Evolutionary conservation across 2,329 filamentous ascomycete genomes (phyloP), one percentile per base, ranked within the genome.

Genomic region (Talaromyces sp.): DNA sequence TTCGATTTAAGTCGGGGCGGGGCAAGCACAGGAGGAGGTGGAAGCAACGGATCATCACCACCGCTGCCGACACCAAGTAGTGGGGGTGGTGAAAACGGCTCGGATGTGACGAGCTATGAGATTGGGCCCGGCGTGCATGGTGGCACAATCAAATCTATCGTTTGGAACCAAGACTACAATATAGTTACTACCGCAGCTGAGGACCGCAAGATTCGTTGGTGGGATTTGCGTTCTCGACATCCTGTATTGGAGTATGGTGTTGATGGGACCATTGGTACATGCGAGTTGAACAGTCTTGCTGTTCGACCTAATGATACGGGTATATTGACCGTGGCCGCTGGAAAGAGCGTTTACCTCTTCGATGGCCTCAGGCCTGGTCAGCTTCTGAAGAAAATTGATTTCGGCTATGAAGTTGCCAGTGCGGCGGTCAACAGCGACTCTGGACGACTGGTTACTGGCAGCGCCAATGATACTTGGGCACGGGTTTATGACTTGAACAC

Each of bases 401-500:
- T 95, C 41, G 81, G 85, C 3, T 91, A 96, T 65, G 91, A 95
- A 14, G 88, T 97, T 57, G 92, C 92, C 3, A 96, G 91, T 65
- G 94, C 96, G 6, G 90, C 90, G 0, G 79, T 99, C 3, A 93
- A 97, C 66, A 84, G 90, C 52, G 87, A 86, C 57, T 86, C 89
- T 51, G 84, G 88, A 55, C 90, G 90, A 65, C 86, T 96, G 65
- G 89, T 97, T 10, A 95, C 95, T 16, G 94, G 94, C 55, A 91
- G 92, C 70, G 89, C 90, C 57, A 89, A 87, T 35, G 93, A 96
- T 67, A 97, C 94, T 0, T 99, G 93, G 93, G 93, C 94, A n/a
- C 86, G 90, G 55, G 89, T 97, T 5, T 95, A 96, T 77, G 86
- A 91, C 66, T 93, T 91, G 75, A 91, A 97, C 54, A 86, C 87